A percentile compares a stretch with the other conserved stretches of the same genome.
Evolutionary conservation across 306 rosid species (phyloP).

Genomic region (Cicer chorassanicum): DNA sequence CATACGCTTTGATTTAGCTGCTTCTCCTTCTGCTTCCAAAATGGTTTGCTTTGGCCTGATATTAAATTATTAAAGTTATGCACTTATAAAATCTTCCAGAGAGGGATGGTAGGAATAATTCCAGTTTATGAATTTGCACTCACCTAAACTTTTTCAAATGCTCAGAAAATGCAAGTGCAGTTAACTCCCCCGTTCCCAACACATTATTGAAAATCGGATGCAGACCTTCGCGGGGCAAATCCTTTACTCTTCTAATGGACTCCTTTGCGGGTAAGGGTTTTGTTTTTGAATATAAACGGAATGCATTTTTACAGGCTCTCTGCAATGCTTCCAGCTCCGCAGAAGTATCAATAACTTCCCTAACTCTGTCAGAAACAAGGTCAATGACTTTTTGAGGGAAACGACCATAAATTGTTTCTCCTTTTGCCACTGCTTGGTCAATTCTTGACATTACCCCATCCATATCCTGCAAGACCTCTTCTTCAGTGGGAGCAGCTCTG

Average conservation of each 20-base stretch:
- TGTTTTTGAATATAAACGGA: conserved; percentile 80
- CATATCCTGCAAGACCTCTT: conserved; percentile 77
- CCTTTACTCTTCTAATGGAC: conserved; percentile 84
- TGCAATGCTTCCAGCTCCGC: conserved; percentile 64
- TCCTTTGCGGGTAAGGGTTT: conserved; percentile 88
- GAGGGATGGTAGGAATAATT: conserved; percentile 12
- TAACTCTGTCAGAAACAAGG: conserved; percentile 83
- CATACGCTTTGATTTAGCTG: conserved; percentile 70
- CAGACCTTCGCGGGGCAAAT: conserved; percentile 76
- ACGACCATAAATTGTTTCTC: conserved; percentile 89
- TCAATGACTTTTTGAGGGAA: conserved; percentile 86
- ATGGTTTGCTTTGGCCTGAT: conserved; percentile 90
- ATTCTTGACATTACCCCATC: conserved; percentile 71
- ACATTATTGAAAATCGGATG: conserved; percentile 82
- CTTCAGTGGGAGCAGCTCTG: conserved; percentile 85
- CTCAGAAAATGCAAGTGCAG: conserved; percentile 97
- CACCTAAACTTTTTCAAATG: conserved; percentile 88
- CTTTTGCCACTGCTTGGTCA: conserved; percentile 73
- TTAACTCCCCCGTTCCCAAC: conserved; percentile 83
- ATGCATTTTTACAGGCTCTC: conserved; percentile 80
- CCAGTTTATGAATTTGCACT: conserved; percentile 34
- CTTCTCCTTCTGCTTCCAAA: conserved; percentile 94
- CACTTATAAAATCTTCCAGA: conserved; percentile 23
- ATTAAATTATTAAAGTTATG: conserved; percentile 36
- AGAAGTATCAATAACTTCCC: conserved; percentile 79